Evolutionary conservation across 2,329 filamentous ascomycete species (phyloP).

Genomic region (Beauveria australis): DNA sequence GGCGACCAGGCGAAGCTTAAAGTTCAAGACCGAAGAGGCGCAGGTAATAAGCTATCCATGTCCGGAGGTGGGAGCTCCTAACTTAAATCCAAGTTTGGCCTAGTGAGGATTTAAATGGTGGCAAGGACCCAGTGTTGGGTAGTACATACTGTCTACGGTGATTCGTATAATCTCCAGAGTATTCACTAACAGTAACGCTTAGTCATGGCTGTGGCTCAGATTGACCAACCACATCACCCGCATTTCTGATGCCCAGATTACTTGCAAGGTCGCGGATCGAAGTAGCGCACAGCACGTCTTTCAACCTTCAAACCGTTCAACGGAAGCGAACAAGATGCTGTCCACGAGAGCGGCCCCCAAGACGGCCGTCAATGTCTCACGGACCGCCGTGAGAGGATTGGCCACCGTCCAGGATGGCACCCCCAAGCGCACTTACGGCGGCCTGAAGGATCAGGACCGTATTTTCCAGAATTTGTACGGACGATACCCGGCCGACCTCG

Average conservation of each 20-base stretch:
- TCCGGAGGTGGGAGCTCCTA: conserved; percentile 1
- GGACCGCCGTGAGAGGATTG: conserved; percentile 55
- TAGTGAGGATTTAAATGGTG: neutral
- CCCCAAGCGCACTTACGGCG: conserved; percentile 69
- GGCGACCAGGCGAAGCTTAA: neutral
- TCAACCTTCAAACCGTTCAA: conserved; percentile 22
- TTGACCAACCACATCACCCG: conserved; percentile 33
- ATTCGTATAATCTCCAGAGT: conserved; percentile 12
- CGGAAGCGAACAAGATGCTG: conserved; percentile 33
- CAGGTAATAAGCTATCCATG: neutral
- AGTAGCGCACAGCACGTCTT: conserved; percentile 27
- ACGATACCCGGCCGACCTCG: conserved; percentile 82
- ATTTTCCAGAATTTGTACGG: conserved; percentile 99
- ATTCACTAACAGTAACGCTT: conserved; percentile 24
- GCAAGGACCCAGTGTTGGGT: neutral
- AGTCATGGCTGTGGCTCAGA: conserved; percentile 20
- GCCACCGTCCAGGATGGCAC: conserved; percentile 70
- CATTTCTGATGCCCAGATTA: conserved; percentile 30
- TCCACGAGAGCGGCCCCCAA: conserved; percentile 34
- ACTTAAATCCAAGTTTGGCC: neutral
- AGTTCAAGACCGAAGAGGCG: neutral
- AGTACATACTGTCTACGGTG: neutral
- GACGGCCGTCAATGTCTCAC: conserved; percentile 32
- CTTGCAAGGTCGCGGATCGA: conserved; percentile 22
- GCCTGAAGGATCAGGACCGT: conserved; percentile 89